These are phyloP conservation scores for Trypanosoma brucei DNA, from an alignment of 208 protist species.

Conservation along the genomic window DNA sequence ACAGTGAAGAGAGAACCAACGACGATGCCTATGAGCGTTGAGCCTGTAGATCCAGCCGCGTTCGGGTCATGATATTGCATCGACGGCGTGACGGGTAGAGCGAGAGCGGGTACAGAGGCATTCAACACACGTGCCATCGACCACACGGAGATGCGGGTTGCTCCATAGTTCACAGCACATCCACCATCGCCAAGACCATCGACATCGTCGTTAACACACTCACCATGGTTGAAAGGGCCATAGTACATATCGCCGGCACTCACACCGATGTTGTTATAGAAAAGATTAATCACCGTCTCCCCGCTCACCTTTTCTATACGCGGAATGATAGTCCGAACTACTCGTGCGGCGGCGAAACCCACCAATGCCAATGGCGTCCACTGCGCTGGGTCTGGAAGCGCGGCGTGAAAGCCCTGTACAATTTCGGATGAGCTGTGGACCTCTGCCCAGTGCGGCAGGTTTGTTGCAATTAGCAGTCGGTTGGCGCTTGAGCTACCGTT, in stretches of 20 bases:
- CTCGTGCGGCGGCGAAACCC: constrained; percentile 8
- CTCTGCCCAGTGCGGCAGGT: constrained; percentile 50
- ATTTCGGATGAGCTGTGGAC: constrained; percentile 4
- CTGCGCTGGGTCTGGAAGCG: constrained; percentile 2
- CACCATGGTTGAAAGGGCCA: constrained; percentile 18
- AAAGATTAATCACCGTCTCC: constrained; percentile 9
- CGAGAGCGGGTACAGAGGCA: constrained; percentile 11
- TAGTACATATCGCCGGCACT: constrained; percentile 24
- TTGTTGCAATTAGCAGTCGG: constrained; percentile 36
- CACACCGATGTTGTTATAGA: constrained; percentile 22
- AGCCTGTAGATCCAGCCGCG: constrained; percentile 7
- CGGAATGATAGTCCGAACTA: constrained; percentile 12
- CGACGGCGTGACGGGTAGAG: constrained; percentile 19
- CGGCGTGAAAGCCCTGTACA: constrained; percentile 14
- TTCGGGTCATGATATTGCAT: constrained; percentile 26
- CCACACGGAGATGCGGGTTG: constrained; percentile 28
- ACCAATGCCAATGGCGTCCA: constrained; percentile 12
- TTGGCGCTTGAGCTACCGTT: not conserved
- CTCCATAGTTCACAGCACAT: constrained; percentile 43
- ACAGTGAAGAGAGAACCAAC: constrained; percentile 14
- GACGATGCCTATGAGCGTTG: constrained; percentile 25
- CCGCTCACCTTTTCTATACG: constrained; percentile 20
- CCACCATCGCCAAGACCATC: not conserved
- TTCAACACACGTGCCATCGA: constrained; percentile 30
- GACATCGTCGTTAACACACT: not conserved